Base-by-base conservation (phyloP, 441 rosid genomes). In the Pelargonium myrrhifolium region DNA sequence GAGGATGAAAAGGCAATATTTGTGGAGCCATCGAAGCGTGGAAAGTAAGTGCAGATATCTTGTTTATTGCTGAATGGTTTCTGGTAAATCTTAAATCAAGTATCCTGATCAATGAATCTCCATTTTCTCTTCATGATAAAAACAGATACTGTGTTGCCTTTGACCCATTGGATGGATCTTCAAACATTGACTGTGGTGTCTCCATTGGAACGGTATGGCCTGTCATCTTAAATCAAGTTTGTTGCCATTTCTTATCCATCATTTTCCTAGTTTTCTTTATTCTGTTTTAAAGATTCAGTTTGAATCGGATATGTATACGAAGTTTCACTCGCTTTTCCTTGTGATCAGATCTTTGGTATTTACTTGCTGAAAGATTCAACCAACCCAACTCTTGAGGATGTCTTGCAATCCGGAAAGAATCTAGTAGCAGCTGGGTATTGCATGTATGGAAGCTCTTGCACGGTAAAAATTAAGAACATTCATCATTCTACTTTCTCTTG, bases 371-470 rank as follows among this genome's bases (percentile, higher is more conserved):
- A 79, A 66, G 88, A 91, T 71, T 24, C 60, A 67, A 9, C 76
- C 71, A 83, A 88, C 68, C 96, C 97, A 65, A 82, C 89, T 42
- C 74, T 93, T 64, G 86, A 82, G 65, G 96, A 89, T 75, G 97
- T 89, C 35, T 78, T 94, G 80, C 89, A 88, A 83, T 93, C 97
- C 31, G 99, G 97, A 66, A 83, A 77, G 74, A 81, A 91, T 56
- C 86, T 94, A 92, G 65, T 91, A 12, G 99, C 99, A 6, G 99
- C 99, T 68, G 99, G 99, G 71, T 94, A 92, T 72, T 94, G 99
- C 88, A 89, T 94, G 97, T 94, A 94, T 64, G 99, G 97, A 77
- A 94, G 99, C 81, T 94, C 97, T 49, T 91, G 99, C 87, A 89
- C 82, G 92, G 99, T 94, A 93, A 20, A 65, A n/a, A 49, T 20